phyloP scores from a whole-genome alignment of 2,329 filamentous ascomycete genomes.

The Ceratocystis ficicola region DNA sequence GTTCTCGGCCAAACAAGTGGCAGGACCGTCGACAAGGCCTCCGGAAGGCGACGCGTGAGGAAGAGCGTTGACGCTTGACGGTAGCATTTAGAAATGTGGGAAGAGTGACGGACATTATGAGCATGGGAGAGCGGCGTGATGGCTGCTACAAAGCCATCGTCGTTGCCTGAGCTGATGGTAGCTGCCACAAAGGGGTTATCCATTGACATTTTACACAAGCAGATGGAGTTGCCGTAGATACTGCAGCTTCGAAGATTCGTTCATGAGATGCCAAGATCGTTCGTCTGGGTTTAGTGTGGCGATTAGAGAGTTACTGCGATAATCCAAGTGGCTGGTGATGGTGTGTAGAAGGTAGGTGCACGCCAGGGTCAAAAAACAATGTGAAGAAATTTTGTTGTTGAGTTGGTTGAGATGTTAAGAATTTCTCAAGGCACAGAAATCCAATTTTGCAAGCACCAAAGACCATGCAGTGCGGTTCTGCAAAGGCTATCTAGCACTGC shows the following conservation, averaged over 20 bases:
- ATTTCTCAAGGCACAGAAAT: too few species aligned
- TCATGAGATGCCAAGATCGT: background rate
- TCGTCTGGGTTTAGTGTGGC: background rate
- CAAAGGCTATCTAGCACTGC: background rate
- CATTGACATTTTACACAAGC: slow-evolving; percentile 32
- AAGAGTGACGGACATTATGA: slow-evolving; percentile 43
- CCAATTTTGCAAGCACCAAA: background rate
- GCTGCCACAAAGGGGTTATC: slow-evolving; percentile 33
- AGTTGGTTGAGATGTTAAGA: background rate
- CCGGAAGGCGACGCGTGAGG: slow-evolving; percentile 81
- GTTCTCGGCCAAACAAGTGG: slow-evolving; percentile 59
- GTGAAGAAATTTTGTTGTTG: background rate
- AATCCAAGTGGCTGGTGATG: slow-evolving; percentile 9
- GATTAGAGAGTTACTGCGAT: background rate
- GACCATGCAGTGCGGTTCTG: slow-evolving; percentile 1
- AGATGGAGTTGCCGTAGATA: background rate
- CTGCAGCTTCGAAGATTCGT: background rate
- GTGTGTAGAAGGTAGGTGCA: background rate
- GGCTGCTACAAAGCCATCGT: slow-evolving; percentile 44
- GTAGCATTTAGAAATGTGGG: slow-evolving; percentile 80
- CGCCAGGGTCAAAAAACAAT: background rate
- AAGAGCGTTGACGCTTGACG: slow-evolving; percentile 89
- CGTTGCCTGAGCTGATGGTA: slow-evolving; percentile 36
- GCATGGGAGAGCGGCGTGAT: slow-evolving; percentile 57
- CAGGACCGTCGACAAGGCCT: slow-evolving; percentile 73